These are phyloP conservation scores for Saccharomycopsis malanga DNA, from an alignment of 805 yeast genomes.

Conservation along the genomic window DNA sequence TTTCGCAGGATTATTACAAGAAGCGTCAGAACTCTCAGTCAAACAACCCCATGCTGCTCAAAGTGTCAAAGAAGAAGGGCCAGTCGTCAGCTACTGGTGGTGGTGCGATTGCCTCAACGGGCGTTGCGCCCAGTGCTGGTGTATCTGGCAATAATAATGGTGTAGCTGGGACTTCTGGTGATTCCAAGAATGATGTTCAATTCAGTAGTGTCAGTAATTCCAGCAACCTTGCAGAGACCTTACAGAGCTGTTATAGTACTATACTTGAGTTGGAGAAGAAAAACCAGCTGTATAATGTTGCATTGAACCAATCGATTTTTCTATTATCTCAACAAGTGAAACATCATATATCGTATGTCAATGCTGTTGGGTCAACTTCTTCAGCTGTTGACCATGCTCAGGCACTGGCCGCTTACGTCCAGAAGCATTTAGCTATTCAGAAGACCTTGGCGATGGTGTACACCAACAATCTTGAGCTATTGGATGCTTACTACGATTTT, in stretches of 20 bases:
- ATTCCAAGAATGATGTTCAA: not conserved
- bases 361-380: not conserved
- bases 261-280: slow-evolving; percentile 21
- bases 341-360: not conserved
- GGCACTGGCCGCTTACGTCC: not conserved
- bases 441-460: slow-evolving; percentile 19
- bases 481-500: slow-evolving; percentile 22
- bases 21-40: slow-evolving; percentile 19
- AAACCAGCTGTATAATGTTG: slow-evolving; percentile 20
- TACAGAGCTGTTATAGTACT: slow-evolving; percentile 19
- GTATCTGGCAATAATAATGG: not conserved
- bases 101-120: not conserved
- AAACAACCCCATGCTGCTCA: slow-evolving; percentile 7
- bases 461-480: slow-evolving; percentile 18
- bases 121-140: not conserved
- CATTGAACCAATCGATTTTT: slow-evolving; percentile 16
- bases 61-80: slow-evolving; percentile 10
- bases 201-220: not conserved
- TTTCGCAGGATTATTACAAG: slow-evolving; percentile 8
- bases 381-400: not conserved
- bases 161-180: not conserved
- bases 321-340: slow-evolving; percentile 16
- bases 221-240: slow-evolving; percentile 19
- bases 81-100: not conserved
- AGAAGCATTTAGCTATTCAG: slow-evolving; percentile 17